Conservation (phyloP, 2,329 filamentous ascomycete genomes). For the Diaporthe longicolla region DNA sequence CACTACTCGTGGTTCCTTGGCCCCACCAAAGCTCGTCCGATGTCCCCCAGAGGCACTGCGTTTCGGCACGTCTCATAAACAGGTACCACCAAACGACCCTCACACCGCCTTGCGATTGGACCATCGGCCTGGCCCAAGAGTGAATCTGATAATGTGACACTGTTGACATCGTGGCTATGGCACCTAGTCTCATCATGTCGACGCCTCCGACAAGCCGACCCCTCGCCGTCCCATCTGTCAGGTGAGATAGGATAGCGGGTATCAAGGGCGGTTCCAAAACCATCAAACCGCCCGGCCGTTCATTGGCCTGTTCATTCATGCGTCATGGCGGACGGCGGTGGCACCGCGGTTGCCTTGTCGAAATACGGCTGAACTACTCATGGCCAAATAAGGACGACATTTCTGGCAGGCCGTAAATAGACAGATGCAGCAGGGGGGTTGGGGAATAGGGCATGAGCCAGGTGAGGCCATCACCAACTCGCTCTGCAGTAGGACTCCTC, state of each 20-base stretch:
- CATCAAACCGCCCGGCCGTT: not conserved
- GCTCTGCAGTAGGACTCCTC: not conserved
- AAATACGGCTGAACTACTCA: constrained; percentile 16
- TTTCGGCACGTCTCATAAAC: constrained; percentile 28
- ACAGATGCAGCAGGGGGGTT: not conserved
- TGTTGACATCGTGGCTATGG: constrained; percentile 15
- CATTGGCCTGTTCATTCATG: not conserved
- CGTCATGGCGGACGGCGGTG: not conserved
- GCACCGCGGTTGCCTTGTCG: constrained; percentile 1
- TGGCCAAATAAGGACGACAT: constrained; percentile 18
- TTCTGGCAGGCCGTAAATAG: constrained; percentile 15
- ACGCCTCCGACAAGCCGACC: constrained; percentile 23
- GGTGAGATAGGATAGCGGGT: constrained; percentile 14
- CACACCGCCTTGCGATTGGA: constrained; percentile 16
- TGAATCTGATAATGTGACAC: constrained; percentile 27
- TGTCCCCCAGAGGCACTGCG: constrained; percentile 15
- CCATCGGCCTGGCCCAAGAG: constrained; percentile 20
- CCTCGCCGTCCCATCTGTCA: constrained; percentile 29
- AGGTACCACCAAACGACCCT: not conserved
- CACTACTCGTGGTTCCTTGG: not conserved
- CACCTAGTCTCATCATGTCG: constrained; percentile 18
- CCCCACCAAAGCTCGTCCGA: constrained; percentile 16
- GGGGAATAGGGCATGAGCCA: not conserved
- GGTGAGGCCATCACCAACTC: constrained; percentile 19
- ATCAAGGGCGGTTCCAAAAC: not conserved